Base-by-base conservation (phyloP, 1,139 yeast species). In the Saccharomyces pastorianus region DNA sequence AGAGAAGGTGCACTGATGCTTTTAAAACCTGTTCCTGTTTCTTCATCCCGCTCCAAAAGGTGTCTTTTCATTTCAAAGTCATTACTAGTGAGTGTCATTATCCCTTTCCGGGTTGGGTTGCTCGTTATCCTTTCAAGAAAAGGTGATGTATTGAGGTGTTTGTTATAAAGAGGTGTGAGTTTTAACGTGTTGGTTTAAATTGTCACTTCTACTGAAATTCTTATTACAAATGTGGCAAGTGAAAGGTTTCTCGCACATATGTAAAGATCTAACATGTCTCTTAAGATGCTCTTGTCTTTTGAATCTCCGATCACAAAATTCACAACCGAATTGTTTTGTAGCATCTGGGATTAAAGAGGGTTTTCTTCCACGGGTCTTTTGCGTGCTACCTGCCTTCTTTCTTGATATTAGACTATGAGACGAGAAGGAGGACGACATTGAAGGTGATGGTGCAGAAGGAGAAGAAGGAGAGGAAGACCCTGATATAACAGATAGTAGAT, bases 201-300 rank as follows among this genome's bases (percentile, higher is more conserved):
- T 85, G 67, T 85, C 93, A 11, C 86, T 78, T 58, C 93, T 75
- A 57, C 89, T 83, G 62, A 85, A 85, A 65, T 82, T 81, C 71
- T 85, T 85, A 53, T 80, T 79, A 65, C 93, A 85, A 29, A 80
- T 75, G 14, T 74, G 71, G 69, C 93, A 85, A 61, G 77, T 83
- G 68, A 79, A 85, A 0, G 93, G 93, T 67, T 84, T 84, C 57
- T 84, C 89, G 57, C 81, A 77, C 23, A 90, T 84, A 64, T 82
- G 86, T 60, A 85, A 75, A 17, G 88, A 82, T 56, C 90, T 75
- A 67, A 83, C 81, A 64, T 85, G 93, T 54, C 93, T 76, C 66
- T 84, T 84, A 59, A 85, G 72, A 67, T 85, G 93, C 64, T 85
- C 93, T 66, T 84, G 88, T 58, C 93, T 78, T 64, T 83, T 81